Evolutionary conservation across 192 early-diverging fungal species (phyloP).

Genomic region (Backusella macrospora): DNA sequence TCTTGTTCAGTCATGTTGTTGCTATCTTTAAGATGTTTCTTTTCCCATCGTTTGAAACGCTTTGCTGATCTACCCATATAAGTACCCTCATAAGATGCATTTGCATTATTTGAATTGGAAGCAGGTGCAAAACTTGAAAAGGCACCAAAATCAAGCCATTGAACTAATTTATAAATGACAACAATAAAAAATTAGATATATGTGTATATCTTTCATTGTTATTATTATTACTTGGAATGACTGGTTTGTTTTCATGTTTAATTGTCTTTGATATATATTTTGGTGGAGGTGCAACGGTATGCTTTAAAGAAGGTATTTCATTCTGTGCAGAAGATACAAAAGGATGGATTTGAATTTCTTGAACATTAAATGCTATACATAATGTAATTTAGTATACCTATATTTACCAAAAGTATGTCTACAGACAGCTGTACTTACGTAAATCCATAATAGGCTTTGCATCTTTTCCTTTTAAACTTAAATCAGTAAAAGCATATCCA

Average conservation of each 20-base stretch:
- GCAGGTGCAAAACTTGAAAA: conserved; percentile 59
- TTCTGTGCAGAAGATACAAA: conserved; percentile 19
- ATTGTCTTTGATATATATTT: neutral
- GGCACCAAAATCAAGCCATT: conserved; percentile 48
- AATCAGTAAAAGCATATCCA: conserved; percentile 52
- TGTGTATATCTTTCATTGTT: neutral
- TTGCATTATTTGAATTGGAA: conserved; percentile 50
- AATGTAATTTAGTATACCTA: neutral
- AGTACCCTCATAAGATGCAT: conserved; percentile 48
- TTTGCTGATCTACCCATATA: conserved; percentile 37
- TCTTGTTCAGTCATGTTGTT: neutral
- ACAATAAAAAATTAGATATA: neutral
- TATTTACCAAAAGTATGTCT: too few relatives aligned
- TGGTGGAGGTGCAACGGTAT: conserved; percentile 24
- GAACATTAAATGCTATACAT: conserved; percentile 35
- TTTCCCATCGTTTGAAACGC: conserved; percentile 21
- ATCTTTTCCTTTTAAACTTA: neutral
- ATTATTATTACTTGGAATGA: conserved; percentile 37
- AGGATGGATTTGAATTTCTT: conserved; percentile 42
- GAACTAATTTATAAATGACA: conserved; percentile 40
- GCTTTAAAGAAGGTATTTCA: conserved; percentile 32
- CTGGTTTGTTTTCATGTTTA: conserved; percentile 30
- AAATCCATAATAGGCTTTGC: conserved; percentile 20
- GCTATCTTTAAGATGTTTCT: conserved; percentile 9
- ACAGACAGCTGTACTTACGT: conserved; percentile 20